phyloP scores from a whole-genome alignment of 441 rosid genomes.

The Populus tomentosa region DNA sequence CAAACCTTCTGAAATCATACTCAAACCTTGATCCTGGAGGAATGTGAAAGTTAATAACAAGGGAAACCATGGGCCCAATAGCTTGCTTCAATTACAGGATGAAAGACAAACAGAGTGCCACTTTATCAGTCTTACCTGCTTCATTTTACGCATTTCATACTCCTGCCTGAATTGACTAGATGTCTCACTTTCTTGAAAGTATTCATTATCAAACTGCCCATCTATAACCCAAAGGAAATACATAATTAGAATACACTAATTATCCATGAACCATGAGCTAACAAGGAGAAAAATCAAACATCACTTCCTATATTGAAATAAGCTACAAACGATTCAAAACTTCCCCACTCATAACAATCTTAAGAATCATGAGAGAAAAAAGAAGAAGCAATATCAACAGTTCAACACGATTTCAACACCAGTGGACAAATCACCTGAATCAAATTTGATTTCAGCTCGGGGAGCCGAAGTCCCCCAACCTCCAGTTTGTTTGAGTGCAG shows the following conservation, averaged over 20 bases:
- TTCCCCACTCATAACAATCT: neutral
- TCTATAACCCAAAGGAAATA: constrained; percentile 27
- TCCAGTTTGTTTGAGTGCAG: constrained; percentile 72
- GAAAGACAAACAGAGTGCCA: constrained; percentile 11
- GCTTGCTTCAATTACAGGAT: neutral
- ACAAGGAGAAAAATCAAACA: neutral
- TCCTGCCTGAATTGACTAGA: constrained; percentile 83
- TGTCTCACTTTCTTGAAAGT: constrained; percentile 70
- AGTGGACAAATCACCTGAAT: constrained; percentile 57
- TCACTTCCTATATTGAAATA: neutral
- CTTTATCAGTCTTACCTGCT: constrained; percentile 53
- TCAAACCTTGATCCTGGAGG: constrained; percentile 86
- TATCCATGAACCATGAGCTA: neutral
- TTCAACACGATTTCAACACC: neutral
- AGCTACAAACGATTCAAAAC: neutral
- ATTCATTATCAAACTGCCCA: constrained; percentile 77
- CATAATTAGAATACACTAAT: neutral
- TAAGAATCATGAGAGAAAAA: neutral
- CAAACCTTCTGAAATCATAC: constrained; percentile 86
- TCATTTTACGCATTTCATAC: constrained; percentile 82
- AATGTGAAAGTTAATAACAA: constrained; percentile 9
- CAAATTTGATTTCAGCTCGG: constrained; percentile 81
- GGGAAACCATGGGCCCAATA: neutral
- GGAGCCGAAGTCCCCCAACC: constrained; percentile 78
- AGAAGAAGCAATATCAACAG: neutral